Percentiles rank a stretch among this genome's conserved stretches.
Conservation (phyloP, 768 basidiomycete genomes). For the Sutorius australiensis region DNA sequence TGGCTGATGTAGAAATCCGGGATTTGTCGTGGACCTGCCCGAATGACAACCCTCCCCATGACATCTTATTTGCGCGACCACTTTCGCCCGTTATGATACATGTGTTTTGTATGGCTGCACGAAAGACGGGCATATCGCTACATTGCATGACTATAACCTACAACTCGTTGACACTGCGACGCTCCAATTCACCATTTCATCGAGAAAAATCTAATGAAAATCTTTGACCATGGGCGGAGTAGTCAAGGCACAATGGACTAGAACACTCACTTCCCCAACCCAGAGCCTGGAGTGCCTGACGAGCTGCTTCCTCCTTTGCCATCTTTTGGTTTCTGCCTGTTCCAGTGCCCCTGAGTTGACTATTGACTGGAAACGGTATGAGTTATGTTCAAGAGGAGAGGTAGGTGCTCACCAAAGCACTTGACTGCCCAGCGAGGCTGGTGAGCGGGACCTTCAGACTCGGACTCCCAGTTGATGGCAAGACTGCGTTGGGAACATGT, state of each 20-base stretch:
- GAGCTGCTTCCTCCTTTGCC: constrained; percentile 70
- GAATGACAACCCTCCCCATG: background rate
- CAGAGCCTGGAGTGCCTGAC: constrained; percentile 49
- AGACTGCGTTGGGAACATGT: constrained; percentile 47
- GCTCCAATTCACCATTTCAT: background rate
- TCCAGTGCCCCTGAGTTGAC: constrained; percentile 46
- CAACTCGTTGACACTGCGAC: background rate
- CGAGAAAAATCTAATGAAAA: constrained; percentile 8
- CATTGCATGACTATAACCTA: background rate
- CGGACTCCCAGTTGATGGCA: constrained; percentile 44
- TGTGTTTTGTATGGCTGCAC: background rate
- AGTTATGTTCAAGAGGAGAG: background rate
- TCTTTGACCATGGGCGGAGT: constrained; percentile 7
- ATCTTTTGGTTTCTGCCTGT: constrained; percentile 56
- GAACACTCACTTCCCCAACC: constrained; percentile 43
- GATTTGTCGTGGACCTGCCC: background rate
- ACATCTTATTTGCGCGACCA: background rate
- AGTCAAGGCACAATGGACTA: background rate
- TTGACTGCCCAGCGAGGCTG: constrained; percentile 54
- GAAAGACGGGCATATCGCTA: background rate
- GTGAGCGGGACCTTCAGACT: constrained; percentile 49
- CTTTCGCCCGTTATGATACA: background rate
- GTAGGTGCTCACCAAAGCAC: constrained; percentile 45
- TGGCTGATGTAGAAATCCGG: constrained; percentile 35
- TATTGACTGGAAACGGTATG: constrained; percentile 42